Conservation (phyloP, 2,329 filamentous ascomycete species). For the Aspergillus sp. region DNA sequence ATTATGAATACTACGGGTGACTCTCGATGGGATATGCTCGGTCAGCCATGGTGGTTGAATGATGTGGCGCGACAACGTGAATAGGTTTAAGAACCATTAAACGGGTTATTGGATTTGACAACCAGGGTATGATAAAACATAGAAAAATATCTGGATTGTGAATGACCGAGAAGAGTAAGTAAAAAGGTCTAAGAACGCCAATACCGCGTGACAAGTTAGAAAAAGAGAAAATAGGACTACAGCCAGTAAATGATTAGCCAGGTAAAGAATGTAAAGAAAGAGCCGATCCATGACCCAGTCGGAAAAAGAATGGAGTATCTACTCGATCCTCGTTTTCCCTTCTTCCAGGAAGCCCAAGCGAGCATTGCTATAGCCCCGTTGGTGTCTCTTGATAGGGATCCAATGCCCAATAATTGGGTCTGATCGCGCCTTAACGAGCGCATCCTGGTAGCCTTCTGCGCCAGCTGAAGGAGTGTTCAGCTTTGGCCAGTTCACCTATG, state of each 20-base stretch:
- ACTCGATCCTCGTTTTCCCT: conserved; percentile 95
- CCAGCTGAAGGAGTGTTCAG: conserved; percentile 84
- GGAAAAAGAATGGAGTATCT: conserved; percentile 5
- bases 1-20: no score
- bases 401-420: conserved; percentile 74
- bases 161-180: no score
- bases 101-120: no score
- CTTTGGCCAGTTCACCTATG: conserved; percentile 94
- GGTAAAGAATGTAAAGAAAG: not conserved
- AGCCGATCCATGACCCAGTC: not conserved
- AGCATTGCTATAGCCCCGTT: conserved; percentile 75
- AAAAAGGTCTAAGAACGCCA: not conserved
- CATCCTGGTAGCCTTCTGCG: conserved; percentile 80
- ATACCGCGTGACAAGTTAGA: not conserved
- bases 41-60: no score
- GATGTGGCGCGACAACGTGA: no score
- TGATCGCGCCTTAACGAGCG: conserved; percentile 72
- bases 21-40: no score
- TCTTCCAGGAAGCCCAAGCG: conserved; percentile 83
- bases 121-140: not conserved
- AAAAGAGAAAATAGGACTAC: conserved; percentile 11
- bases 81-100: no score
- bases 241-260: not conserved
- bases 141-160: not conserved
- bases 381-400: conserved; percentile 57